Base-by-base conservation (phyloP, 331 rosid species). In the Saraca asoca region DNA sequence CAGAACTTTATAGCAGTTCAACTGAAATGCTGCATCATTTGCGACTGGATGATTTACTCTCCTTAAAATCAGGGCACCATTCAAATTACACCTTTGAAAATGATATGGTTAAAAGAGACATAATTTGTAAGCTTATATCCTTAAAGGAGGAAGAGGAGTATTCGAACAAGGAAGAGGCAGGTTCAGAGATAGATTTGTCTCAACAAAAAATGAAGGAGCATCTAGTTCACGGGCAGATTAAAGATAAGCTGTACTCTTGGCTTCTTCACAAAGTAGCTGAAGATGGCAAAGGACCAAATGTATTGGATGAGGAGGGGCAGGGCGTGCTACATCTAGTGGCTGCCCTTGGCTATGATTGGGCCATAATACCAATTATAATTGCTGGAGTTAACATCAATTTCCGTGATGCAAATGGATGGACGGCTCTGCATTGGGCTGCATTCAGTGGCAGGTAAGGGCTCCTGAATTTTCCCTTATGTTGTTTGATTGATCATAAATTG, bases 341-440 rank as follows among this genome's bases (percentile, higher is more conserved):
- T 71, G 86, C 81, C 74, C 94, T 91, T 60, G 88, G 87, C 61
- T 88, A 84, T 79, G 85, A 88, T 69, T 91, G 97, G 97, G 91
- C 88, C 71, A 77, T 91, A 71, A 70, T 66, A 53, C 91, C 95
- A 76, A 81, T 81, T 72, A 71, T 88, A 64, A 66, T 66, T 58
- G 86, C 94, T 20, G 95, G 95, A 71, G 94, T 88, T 66, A 86
- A 82, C 64, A 84, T 91, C 72, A 91, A 91, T 79, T 91, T 86
- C 70, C 89, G 97, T 29, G 97, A 91, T 48, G 66, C 78, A 50
- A 88, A 84, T 69, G 97, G 97, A 37, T 91, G 95, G 97, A 86
- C 97, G 11, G 97, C 95, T 52, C 74, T 91, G 64, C 97, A 91
- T 70, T 91, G 97, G 97, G 97, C 95, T 41, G 97, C 97, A 52